These are phyloP conservation scores for Aspergillus affinis DNA, from an alignment of 495 filamentous ascomycete genomes.

Conservation along the genomic window DNA sequence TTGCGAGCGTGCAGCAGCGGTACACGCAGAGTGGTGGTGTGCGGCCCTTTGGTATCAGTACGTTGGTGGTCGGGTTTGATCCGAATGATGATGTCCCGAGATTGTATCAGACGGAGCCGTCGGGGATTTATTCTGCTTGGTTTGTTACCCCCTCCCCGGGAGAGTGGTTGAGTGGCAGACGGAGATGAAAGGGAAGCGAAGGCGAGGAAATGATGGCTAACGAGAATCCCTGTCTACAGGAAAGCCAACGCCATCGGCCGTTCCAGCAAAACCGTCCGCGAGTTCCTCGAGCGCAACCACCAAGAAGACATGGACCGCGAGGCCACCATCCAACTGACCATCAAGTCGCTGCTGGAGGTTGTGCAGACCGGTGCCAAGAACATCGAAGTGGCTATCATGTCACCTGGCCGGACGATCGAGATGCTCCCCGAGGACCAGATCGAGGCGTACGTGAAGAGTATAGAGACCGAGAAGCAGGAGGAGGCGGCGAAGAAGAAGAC, in stretches of 20 bases:
- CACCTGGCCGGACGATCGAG: constrained; percentile 86
- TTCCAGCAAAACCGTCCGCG: constrained; percentile 96
- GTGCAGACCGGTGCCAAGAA: constrained; percentile 99
- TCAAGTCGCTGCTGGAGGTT: constrained; percentile 96
- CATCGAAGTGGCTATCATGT: constrained; percentile 99
- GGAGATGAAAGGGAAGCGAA: constrained; percentile 2
- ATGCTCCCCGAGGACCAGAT: constrained; percentile 95
- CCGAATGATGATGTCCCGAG: constrained; percentile 80
- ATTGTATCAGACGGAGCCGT: constrained; percentile 96
- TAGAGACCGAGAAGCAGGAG: constrained; percentile 98
- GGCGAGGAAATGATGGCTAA: no score
- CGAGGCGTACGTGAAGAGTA: constrained; percentile 94
- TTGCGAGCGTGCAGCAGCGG: constrained; percentile 94
- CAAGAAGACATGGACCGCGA: constrained; percentile 95
- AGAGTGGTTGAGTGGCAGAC: neutral
- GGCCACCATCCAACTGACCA: constrained; percentile 92
- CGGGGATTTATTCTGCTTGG: constrained; percentile 98
- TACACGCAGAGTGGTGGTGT: constrained; percentile 99
- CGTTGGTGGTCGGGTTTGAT: constrained; percentile 95
- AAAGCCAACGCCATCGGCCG: constrained; percentile 99
- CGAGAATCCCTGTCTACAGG: constrained; percentile 52
- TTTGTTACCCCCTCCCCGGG: constrained; percentile 39
- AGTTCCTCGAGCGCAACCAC: constrained; percentile 98
- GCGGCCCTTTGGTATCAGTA: constrained; percentile 95
- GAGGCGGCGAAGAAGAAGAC: constrained; percentile 97